Evolutionary conservation across 495 filamentous ascomycete species (phyloP).

Genomic region (Elaphomyces granulatus): DNA sequence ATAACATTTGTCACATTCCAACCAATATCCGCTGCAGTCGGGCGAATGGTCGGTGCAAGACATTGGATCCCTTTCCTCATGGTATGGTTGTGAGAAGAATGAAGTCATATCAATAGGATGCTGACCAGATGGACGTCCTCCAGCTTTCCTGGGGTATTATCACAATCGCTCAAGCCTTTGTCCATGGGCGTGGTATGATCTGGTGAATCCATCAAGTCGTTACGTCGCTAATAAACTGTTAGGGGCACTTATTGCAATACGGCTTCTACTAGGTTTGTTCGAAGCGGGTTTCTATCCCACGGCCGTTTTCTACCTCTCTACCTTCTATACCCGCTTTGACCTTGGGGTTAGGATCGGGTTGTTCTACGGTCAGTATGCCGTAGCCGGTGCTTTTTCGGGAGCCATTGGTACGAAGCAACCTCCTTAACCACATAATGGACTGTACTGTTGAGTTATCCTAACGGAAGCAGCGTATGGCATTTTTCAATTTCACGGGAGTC

Average conservation of each 20-base stretch:
- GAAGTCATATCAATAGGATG: neutral
- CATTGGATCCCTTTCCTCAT: conserved; percentile 41
- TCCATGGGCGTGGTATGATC: conserved; percentile 24
- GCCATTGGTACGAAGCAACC: no score
- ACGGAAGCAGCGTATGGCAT: no score
- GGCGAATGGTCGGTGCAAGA: conserved; percentile 34
- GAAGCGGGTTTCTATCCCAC: conserved; percentile 20
- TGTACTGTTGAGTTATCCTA: no score
- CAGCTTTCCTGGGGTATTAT: conserved; percentile 35
- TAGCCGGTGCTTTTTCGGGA: conserved; percentile 44
- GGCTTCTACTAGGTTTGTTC: conserved; percentile 33
- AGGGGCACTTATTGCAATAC: conserved; percentile 35
- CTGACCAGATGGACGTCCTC: no score
- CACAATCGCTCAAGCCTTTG: conserved; percentile 31
- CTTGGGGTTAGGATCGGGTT: conserved; percentile 36
- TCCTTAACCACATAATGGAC: no score
- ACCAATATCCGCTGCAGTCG: conserved; percentile 40
- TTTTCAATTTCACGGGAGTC: conserved; percentile 44
- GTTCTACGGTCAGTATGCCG: conserved; percentile 45
- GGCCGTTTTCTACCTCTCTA: conserved; percentile 36
- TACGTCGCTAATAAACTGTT: no score
- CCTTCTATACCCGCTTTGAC: conserved; percentile 43
- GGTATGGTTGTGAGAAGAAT: conserved; percentile 14
- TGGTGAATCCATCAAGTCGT: no score
- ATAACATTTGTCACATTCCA: conserved; percentile 42